Percentiles rank a stretch among this genome's conserved stretches.
phyloP scores from a whole-genome alignment of 805 yeast species.

The Ogataea saltuana region DNA sequence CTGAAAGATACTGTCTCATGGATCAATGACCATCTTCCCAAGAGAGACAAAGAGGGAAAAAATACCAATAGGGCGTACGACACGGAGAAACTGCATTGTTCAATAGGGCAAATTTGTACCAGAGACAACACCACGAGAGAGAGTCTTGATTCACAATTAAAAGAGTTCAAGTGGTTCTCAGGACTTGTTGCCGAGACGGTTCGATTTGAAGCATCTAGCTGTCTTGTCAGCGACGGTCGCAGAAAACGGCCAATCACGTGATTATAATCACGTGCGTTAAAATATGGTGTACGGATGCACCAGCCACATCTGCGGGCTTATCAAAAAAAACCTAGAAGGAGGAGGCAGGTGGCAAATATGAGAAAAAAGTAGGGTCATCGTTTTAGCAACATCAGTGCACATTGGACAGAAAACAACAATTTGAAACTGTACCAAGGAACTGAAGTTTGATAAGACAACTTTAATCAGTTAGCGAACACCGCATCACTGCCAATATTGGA shows the following conservation, averaged over 20 bases:
- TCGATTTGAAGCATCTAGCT: not conserved
- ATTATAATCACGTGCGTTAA: not conserved
- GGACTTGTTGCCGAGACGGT: not conserved
- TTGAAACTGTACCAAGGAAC: too few relatives aligned
- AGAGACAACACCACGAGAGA: too few relatives aligned
- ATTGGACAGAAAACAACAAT: too few relatives aligned
- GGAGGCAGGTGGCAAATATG: constrained; percentile 12
- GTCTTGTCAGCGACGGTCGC: constrained; percentile 2
- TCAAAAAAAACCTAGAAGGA: too few relatives aligned
- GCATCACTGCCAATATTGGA: too few relatives aligned
- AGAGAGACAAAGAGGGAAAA: not conserved
- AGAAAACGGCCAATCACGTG: not conserved
- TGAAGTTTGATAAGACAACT: too few relatives aligned
- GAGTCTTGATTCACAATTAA: too few relatives aligned
- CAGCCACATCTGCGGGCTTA: constrained; percentile 10
- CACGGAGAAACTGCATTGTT: constrained; percentile 13
- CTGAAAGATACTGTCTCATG: constrained; percentile 8
- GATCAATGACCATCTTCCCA: constrained; percentile 17
- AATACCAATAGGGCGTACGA: constrained; percentile 11
- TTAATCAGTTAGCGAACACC: too few relatives aligned
- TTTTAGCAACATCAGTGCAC: too few relatives aligned
- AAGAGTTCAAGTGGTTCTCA: not conserved
- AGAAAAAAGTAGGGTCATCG: constrained; percentile 1
- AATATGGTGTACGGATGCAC: constrained; percentile 6
- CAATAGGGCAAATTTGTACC: constrained; percentile 14